phyloP scores from a whole-genome alignment of 2,329 filamentous ascomycete genomes.

The Penicillium sp. region DNA sequence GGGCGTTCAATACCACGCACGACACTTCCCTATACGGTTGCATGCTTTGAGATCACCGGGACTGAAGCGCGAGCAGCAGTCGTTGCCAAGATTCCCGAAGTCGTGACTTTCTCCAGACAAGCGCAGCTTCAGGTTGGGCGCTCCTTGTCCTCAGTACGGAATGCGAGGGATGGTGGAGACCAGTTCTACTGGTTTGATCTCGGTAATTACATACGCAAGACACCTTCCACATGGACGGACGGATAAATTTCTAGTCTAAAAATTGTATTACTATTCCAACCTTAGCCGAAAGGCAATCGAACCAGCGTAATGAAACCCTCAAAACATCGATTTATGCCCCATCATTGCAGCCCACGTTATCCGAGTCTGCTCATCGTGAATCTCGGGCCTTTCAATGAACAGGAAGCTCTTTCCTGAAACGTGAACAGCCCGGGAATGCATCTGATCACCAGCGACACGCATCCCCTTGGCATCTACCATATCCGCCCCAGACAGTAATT shows the following conservation, averaged over 20 bases:
- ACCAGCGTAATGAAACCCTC: neutral
- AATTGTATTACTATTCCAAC: neutral
- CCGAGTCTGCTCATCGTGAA: conserved; percentile 20
- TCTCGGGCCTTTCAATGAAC: conserved; percentile 22
- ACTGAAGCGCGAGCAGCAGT: neutral
- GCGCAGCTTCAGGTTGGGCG: conserved; percentile 2
- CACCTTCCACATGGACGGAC: neutral
- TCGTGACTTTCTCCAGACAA: conserved; percentile 14
- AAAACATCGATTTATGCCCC: neutral
- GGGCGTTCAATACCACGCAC: conserved; percentile 14
- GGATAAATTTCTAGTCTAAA: neutral
- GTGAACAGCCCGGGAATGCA: conserved; percentile 27
- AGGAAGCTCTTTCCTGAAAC: conserved; percentile 23
- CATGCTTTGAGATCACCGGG: conserved; percentile 11
- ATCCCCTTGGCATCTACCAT: conserved; percentile 15
- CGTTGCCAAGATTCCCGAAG: neutral
- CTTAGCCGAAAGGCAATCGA: too few relatives aligned
- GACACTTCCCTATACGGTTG: conserved; percentile 8
- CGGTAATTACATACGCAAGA: neutral
- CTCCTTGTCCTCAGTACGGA: conserved; percentile 6
- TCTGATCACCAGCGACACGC: conserved; percentile 14
- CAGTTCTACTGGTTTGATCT: conserved; percentile 13
- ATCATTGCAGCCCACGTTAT: conserved; percentile 10
- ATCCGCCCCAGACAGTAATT: conserved; percentile 4
- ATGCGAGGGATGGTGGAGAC: conserved; percentile 1